A percentile compares a stretch with the other conserved stretches of the same genome.
Evolutionary conservation across 768 basidiomycete species (phyloP).

Genomic region (Mycena rebaudengoi): DNA sequence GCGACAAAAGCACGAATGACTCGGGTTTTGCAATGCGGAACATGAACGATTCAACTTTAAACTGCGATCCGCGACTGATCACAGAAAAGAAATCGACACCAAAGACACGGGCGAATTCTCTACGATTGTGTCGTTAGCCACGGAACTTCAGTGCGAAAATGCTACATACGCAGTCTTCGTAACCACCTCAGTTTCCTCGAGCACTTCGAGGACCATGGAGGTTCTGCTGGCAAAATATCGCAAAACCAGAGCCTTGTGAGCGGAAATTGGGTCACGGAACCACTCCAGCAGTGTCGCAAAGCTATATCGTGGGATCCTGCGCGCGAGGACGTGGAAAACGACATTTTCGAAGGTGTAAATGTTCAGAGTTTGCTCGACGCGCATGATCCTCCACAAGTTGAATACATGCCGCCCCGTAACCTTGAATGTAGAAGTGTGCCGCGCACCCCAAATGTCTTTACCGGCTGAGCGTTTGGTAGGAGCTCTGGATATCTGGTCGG

Average conservation of each 20-base stretch:
- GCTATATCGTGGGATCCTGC: slow-evolving; percentile 84
- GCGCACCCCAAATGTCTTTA: slow-evolving; percentile 74
- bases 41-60: slow-evolving; percentile 99
- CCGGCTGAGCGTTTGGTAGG: slow-evolving; percentile 51
- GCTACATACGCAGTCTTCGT: slow-evolving; percentile 87
- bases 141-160: neutral
- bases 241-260: slow-evolving; percentile 62
- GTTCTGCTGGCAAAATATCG: slow-evolving; percentile 73
- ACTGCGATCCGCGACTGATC: slow-evolving; percentile 93
- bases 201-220: slow-evolving; percentile 75
- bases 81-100: slow-evolving; percentile 98
- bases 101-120: slow-evolving; percentile 97
- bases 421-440: slow-evolving; percentile 83
- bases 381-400: slow-evolving; percentile 93
- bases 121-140: slow-evolving; percentile 41
- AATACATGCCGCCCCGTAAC: slow-evolving; percentile 90
- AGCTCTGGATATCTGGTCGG: slow-evolving; percentile 81
- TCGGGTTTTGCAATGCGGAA: slow-evolving; percentile 98
- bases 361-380: slow-evolving; percentile 78
- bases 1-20: slow-evolving; percentile 89
- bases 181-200: slow-evolving; percentile 82
- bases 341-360: slow-evolving; percentile 93
- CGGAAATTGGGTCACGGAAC: slow-evolving; percentile 68
- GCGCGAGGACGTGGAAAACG: slow-evolving; percentile 79
- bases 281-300: slow-evolving; percentile 68